Evolutionary conservation across 306 rosid species (phyloP).

Genomic region (Cicer pinnatifidum): DNA sequence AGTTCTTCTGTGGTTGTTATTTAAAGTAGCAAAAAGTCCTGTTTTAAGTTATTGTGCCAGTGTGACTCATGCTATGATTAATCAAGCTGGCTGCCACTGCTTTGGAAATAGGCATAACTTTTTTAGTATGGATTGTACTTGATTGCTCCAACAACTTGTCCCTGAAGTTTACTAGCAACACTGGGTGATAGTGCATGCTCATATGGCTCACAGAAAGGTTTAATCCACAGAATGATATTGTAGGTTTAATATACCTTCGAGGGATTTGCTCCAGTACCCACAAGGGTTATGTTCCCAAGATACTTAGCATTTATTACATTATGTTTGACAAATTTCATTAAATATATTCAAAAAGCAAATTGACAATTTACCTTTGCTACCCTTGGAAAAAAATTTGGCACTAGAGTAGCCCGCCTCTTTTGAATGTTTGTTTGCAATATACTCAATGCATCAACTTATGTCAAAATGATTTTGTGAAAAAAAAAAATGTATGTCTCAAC

Average conservation of each 20-base stretch:
- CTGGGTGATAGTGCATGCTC: not conserved
- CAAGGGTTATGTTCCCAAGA: not conserved
- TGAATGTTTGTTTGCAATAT: slow-evolving; percentile 36
- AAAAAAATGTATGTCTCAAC: slow-evolving; percentile 1
- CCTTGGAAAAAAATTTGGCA: not conserved
- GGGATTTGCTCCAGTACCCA: slow-evolving; percentile 26
- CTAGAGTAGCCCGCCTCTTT: slow-evolving; percentile 1
- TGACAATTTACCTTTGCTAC: slow-evolving; percentile 1
- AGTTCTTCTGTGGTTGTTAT: slow-evolving; percentile 18
- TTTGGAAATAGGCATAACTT: slow-evolving; percentile 15
- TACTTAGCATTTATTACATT: not conserved
- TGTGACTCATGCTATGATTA: not conserved
- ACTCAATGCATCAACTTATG: slow-evolving; percentile 10
- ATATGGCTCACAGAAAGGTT: slow-evolving; percentile 1
- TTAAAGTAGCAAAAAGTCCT: slow-evolving; percentile 3
- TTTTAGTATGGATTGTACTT: slow-evolving; percentile 30
- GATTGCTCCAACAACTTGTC: not conserved
- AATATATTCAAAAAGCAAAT: slow-evolving; percentile 25
- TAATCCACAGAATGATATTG: slow-evolving; percentile 21
- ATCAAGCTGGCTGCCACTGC: slow-evolving; percentile 23
- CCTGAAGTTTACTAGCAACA: slow-evolving; percentile 22
- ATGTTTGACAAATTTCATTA: not conserved
- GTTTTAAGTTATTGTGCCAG: slow-evolving; percentile 3
- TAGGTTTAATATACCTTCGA: slow-evolving; percentile 21
- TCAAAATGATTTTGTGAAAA: slow-evolving; percentile 14